A percentile compares a stretch with the other conserved stretches of the same genome.
Conservation (phyloP, 2,329 filamentous ascomycete species). For the Calonectria pseudoturangicola region DNA sequence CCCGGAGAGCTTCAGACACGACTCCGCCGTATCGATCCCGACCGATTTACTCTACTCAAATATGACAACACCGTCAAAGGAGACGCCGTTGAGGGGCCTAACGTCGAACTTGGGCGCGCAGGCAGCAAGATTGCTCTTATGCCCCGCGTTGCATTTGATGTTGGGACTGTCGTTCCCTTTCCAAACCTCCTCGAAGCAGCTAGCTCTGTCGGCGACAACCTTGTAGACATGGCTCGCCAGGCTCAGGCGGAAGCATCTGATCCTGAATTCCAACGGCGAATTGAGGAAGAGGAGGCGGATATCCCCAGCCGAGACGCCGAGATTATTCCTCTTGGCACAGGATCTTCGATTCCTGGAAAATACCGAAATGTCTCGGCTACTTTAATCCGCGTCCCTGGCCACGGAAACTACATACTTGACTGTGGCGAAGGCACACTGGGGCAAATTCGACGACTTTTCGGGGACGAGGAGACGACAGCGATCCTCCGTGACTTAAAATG, state of each 20-base stretch:
- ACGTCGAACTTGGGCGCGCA: conserved; percentile 63
- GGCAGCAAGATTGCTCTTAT: conserved; percentile 69
- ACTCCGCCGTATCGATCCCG: conserved; percentile 82
- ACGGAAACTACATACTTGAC: conserved; percentile 93
- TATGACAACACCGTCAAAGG: conserved; percentile 72
- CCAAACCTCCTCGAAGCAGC: conserved; percentile 68
- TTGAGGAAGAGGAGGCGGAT: conserved; percentile 74
- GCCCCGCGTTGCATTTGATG: conserved; percentile 67
- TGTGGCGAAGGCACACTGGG: conserved; percentile 94
- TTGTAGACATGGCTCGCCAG: conserved; percentile 71
- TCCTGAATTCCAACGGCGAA: conserved; percentile 67
- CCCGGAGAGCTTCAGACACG: conserved; percentile 80
- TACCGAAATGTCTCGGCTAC: conserved; percentile 97
- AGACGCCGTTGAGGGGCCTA: conserved; percentile 48
- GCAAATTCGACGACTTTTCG: conserved; percentile 86
- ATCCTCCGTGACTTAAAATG: conserved; percentile 86
- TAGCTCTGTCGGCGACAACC: conserved; percentile 61
- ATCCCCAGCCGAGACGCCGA: conserved; percentile 86
- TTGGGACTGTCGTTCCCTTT: conserved; percentile 67
- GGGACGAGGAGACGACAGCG: conserved; percentile 77
- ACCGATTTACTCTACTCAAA: conserved; percentile 82
- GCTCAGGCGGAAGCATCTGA: conserved; percentile 66
- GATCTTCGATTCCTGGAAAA: conserved; percentile 91
- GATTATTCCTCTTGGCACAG: conserved; percentile 91
- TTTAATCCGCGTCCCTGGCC: conserved; percentile 86